phyloP scores from a whole-genome alignment of 257 asterid genomes.

The Ajuga chamaepitys region DNA sequence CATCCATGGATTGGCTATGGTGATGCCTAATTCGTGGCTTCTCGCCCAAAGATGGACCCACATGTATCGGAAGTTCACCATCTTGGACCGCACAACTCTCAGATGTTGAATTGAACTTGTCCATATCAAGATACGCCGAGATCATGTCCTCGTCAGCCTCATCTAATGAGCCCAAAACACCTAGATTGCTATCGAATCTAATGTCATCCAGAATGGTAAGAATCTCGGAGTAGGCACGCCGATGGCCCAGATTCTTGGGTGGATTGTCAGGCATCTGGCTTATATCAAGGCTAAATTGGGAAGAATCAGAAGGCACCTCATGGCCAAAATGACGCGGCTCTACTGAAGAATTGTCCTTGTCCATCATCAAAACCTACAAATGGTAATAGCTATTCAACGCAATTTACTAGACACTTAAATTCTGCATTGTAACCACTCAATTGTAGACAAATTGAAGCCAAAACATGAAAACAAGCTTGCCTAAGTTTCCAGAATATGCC shows the following conservation, averaged over 20 bases:
- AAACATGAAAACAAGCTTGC: background rate
- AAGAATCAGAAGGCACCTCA: slow-evolving; percentile 37
- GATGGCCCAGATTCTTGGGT: slow-evolving; percentile 68
- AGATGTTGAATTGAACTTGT: slow-evolving; percentile 70
- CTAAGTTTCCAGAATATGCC: background rate
- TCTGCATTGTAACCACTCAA: background rate
- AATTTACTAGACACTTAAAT: background rate
- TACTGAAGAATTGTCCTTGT: slow-evolving; percentile 60
- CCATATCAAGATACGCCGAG: slow-evolving; percentile 81
- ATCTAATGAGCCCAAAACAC: slow-evolving; percentile 88
- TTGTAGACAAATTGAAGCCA: background rate
- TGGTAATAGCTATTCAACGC: background rate
- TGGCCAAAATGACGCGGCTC: slow-evolving; percentile 58
- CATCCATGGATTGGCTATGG: slow-evolving; percentile 99
- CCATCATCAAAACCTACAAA: slow-evolving; percentile 43
- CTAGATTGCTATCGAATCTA: slow-evolving; percentile 89
- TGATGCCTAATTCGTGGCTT: slow-evolving; percentile 82
- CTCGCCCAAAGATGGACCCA: slow-evolving; percentile 27
- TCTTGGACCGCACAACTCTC: slow-evolving; percentile 58
- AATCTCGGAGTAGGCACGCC: slow-evolving; percentile 94
- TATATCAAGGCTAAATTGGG: slow-evolving; percentile 65
- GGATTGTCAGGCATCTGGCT: slow-evolving; percentile 93
- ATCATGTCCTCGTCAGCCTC: slow-evolving; percentile 79
- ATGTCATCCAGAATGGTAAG: slow-evolving; percentile 88
- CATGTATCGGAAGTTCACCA: slow-evolving; percentile 56